Evolutionary conservation across 2,329 filamentous ascomycete species (phyloP), one percentile per base, ranked within the genome.

Genomic region (Aspergillus flavus): DNA sequence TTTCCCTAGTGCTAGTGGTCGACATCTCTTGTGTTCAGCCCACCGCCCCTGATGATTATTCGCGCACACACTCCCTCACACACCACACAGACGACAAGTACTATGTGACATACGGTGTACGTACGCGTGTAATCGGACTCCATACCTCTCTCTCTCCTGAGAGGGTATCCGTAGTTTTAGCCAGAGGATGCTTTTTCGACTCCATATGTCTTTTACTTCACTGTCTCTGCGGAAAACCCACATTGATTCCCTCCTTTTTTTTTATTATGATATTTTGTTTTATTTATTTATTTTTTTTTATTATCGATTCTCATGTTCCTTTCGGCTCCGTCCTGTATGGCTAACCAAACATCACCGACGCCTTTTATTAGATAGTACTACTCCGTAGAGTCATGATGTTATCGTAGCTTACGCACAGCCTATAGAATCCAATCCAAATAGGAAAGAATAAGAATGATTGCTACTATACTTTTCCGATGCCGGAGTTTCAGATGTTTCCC

Each of bases 401-500:
- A 62, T 57, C 61, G 61, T 59, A 28, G 56, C 61, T 63, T 61
- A 66, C 63, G 59, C 63, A 65, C 62, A 28, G 62, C 46, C 48
- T 64, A 61, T 48, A 61, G 48, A 59, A n/a, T 41, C 3, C 39
- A 41, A n/a, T 41, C 39, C 16, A 41, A 41, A 41, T n/a, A 41
- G 39, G 39, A n/a, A 41, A n/a, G 39, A 41, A 41, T 41, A 41
- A 41, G 39, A 41, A 45, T 48, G 21, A 39, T 43, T 57, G 26
- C 52, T 64, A 57, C 53, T 59, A 19, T 45, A 26, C 46, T 64
- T 60, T 55, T 67, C 66, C 64, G 64, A 68, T 68, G 60, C 60
- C 64, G 65, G 68, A 68, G 66, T 65, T 66, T 69, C 64, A 67
- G 61, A 46, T 53, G 61, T 59, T 59, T 61, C 58, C 52, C 53